Evolutionary conservation across 2,329 filamentous ascomycete genomes (phyloP).

Genomic region (Fusarium sp.): DNA sequence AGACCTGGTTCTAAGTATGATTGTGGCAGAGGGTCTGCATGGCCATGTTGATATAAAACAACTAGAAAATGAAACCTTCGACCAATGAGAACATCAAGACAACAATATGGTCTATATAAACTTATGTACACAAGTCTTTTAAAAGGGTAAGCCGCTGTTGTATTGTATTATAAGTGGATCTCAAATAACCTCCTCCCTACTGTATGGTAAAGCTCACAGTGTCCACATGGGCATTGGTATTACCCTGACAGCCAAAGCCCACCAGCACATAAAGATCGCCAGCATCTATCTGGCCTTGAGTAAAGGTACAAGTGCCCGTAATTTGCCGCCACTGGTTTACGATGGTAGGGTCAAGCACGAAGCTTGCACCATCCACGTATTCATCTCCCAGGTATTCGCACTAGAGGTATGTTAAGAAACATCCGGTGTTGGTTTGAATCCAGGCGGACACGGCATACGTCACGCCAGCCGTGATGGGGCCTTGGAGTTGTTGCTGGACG

Average conservation of each 20-base stretch:
- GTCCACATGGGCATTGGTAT: background rate
- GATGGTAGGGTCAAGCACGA: fast-evolving
- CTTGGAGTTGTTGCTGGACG: background rate
- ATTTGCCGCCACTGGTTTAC: background rate
- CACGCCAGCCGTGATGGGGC: background rate
- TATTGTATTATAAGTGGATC: background rate
- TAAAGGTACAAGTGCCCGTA: background rate
- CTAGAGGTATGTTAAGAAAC: background rate
- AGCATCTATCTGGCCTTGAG: background rate
- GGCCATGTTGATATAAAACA: too few species aligned
- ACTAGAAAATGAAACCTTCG: too few species aligned
- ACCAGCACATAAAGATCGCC: background rate
- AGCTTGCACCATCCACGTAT: fast-evolving
- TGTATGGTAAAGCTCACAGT: background rate
- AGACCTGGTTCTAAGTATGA: too few species aligned
- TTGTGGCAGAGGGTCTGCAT: too few species aligned
- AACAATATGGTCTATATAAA: too few species aligned
- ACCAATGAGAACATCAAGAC: too few species aligned
- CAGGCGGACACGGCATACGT: background rate
- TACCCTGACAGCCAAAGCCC: background rate
- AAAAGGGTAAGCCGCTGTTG: too few species aligned
- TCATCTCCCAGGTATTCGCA: too few species aligned
- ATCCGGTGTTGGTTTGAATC: fast-evolving
- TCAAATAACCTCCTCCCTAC: background rate
- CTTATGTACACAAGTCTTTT: too few species aligned